phyloP scores from a whole-genome alignment of 129 eudicot genomes.

The Pseudognaphalium luteoalbum region DNA sequence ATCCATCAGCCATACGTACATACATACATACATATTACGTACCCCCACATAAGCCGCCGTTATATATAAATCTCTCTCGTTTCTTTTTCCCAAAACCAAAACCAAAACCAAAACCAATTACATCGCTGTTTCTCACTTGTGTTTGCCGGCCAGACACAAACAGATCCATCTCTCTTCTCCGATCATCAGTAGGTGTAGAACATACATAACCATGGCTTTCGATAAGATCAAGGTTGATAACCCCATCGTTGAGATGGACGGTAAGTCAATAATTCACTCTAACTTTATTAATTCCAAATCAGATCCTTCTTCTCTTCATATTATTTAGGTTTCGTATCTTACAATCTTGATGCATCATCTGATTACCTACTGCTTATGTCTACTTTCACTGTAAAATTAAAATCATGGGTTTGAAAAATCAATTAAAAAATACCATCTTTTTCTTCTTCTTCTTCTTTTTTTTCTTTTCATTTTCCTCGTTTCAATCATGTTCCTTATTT shows the following conservation, averaged over 20 bases:
- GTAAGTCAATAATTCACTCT: constrained; percentile 37
- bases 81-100: background rate
- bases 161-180: background rate
- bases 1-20: background rate
- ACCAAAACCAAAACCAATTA: background rate
- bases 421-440: background rate
- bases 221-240: constrained; percentile 86
- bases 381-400: background rate
- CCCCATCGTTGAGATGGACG: constrained; percentile 99
- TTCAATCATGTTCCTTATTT: background rate
- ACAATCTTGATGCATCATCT: background rate
- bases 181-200: background rate
- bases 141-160: background rate
- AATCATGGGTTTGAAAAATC: background rate
- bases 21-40: background rate
- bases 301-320: background rate
- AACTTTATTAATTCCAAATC: background rate
- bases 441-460: background rate
- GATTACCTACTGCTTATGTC: constrained; percentile 10
- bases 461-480: background rate
- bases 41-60: background rate
- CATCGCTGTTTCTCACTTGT: background rate
- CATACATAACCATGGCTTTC: constrained; percentile 52
- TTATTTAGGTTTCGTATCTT: background rate
- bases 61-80: too few relatives aligned